These are phyloP conservation scores for Pleoardoris graminearum DNA, from an alignment of 2,329 filamentous ascomycete species.

Conservation along the genomic window DNA sequence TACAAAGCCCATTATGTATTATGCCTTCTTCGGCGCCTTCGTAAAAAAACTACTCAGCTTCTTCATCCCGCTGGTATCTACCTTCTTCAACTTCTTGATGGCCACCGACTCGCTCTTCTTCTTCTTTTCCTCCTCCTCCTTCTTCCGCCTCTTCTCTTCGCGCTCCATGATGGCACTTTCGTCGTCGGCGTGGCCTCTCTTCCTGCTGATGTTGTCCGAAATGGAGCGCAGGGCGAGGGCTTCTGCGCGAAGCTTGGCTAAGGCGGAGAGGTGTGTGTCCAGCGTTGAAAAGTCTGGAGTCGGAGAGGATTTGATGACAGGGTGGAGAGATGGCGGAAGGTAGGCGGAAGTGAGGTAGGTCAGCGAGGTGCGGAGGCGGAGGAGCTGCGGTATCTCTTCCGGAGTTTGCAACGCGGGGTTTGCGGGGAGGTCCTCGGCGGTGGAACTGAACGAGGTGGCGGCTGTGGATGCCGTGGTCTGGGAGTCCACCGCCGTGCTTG, in stretches of 20 bases:
- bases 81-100: conserved; percentile 76
- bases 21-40: conserved; percentile 56
- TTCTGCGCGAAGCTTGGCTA: conserved; percentile 71
- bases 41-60: conserved; percentile 95
- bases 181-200: conserved; percentile 60
- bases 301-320: conserved; percentile 50
- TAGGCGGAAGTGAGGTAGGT: conserved; percentile 68
- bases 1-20: not conserved
- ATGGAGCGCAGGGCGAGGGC: conserved; percentile 69
- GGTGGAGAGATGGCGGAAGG: conserved; percentile 50
- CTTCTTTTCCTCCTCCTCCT: conserved; percentile 86
- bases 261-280: conserved; percentile 66
- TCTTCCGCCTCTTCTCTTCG: conserved; percentile 79
- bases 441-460: conserved; percentile 14
- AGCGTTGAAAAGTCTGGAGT: conserved; percentile 70
- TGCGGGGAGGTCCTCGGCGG: conserved; percentile 16
- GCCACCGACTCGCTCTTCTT: conserved; percentile 75
- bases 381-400: conserved; percentile 59
- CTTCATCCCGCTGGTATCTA: conserved; percentile 90
- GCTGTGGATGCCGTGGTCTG: conserved; percentile 17
- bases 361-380: conserved; percentile 66
- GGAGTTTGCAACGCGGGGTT: conserved; percentile 31
- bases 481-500: conserved; percentile 30
- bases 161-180: conserved; percentile 66
- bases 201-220: conserved; percentile 69